phyloP scores from a whole-genome alignment of 306 rosid genomes.

The Vigna hirtella region DNA sequence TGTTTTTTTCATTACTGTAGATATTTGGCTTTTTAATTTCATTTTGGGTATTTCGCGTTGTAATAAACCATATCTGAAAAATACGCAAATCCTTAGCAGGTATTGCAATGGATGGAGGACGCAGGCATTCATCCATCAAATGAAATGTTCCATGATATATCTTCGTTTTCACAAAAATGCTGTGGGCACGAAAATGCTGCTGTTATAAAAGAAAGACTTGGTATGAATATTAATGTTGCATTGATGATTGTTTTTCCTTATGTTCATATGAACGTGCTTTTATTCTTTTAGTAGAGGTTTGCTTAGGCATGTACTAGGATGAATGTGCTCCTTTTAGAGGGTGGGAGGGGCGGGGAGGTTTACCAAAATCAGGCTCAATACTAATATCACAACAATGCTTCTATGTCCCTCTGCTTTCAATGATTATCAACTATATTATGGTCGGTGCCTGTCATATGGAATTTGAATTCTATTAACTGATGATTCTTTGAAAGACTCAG shows the following conservation, averaged over 20 bases:
- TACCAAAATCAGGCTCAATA: background rate
- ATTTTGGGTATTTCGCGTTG: conserved; percentile 37
- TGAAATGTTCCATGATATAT: conserved; percentile 72
- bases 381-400: too few species aligned
- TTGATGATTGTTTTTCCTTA: conserved; percentile 9
- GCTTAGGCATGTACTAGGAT: conserved; percentile 3
- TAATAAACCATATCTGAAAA: conserved; percentile 31
- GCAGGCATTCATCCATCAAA: conserved; percentile 77
- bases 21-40: conserved; percentile 15
- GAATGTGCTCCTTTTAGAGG: background rate
- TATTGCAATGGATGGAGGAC: conserved; percentile 93
- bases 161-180: conserved; percentile 67
- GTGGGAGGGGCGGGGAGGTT: background rate
- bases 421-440: background rate
- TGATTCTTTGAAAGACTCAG: background rate
- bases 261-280: conserved; percentile 4
- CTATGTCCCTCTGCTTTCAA: background rate
- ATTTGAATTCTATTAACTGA: background rate
- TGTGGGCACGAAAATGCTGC: conserved; percentile 78
- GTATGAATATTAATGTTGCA: conserved; percentile 54
- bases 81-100: conserved; percentile 55
- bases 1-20: background rate
- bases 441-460: background rate
- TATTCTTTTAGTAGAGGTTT: conserved; percentile 33
- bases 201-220: conserved; percentile 72